phyloP scores from a whole-genome alignment of 176 grass and related monocot species.

The Elymus sibiricus region DNA sequence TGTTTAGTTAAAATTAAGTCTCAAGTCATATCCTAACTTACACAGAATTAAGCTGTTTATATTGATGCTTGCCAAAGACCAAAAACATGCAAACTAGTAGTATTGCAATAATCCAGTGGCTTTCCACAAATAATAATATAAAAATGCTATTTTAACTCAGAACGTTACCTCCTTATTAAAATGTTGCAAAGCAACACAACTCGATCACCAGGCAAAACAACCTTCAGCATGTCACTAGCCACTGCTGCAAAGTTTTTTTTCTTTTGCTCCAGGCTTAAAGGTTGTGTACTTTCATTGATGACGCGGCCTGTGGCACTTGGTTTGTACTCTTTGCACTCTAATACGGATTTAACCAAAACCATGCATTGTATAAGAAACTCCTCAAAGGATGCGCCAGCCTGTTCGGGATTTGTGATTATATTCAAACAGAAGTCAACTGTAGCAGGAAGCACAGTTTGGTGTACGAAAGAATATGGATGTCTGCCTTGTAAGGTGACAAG shows the following conservation, averaged over 20 bases:
- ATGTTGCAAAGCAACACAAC: constrained; percentile 87
- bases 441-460: constrained; percentile 69
- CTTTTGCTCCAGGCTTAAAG: constrained; percentile 77
- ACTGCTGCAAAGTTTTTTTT: constrained; percentile 73
- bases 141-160: not conserved
- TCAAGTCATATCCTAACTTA: not conserved
- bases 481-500: constrained; percentile 68
- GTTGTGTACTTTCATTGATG: constrained; percentile 48
- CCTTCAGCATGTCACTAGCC: constrained; percentile 75
- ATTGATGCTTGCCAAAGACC: constrained; percentile 9
- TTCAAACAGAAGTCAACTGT: constrained; percentile 81
- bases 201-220: constrained; percentile 68
- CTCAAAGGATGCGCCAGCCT: constrained; percentile 63
- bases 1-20: not conserved
- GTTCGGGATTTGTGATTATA: constrained; percentile 86
- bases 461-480: constrained; percentile 92
- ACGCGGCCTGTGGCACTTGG: constrained; percentile 71
- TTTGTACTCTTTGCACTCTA: constrained; percentile 98
- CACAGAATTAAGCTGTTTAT: not conserved
- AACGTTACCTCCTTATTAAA: constrained; percentile 86
- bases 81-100: constrained; percentile 7
- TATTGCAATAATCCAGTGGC: not conserved
- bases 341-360: constrained; percentile 82
- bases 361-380: constrained; percentile 95
- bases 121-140: not conserved